phyloP scores from a whole-genome alignment of 1,284 basidiomycete genomes.

The Tilletia walkeri region DNA sequence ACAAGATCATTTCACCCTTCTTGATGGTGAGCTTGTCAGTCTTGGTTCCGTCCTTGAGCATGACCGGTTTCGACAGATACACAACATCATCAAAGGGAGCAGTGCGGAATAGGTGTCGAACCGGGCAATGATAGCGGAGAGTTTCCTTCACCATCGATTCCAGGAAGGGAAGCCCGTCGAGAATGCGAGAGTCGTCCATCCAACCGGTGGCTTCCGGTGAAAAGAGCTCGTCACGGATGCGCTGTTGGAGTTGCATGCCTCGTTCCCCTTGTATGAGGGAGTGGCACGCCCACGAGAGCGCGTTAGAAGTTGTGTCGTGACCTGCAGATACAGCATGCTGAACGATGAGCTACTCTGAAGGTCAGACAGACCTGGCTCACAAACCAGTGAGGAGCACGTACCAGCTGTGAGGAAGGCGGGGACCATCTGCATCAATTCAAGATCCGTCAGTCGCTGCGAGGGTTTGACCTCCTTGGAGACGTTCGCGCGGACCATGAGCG shows the following conservation, averaged over 20 bases:
- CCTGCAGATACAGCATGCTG: constrained; percentile 67
- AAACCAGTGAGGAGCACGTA: not conserved
- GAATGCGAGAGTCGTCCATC: constrained; percentile 22
- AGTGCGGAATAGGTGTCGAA: constrained; percentile 40
- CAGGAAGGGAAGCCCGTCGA: constrained; percentile 36
- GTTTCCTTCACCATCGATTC: constrained; percentile 42
- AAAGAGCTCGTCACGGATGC: constrained; percentile 29
- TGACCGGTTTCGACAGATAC: constrained; percentile 38
- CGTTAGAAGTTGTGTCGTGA: constrained; percentile 75
- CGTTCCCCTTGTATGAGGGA: constrained; percentile 63
- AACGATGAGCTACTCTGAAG: too few species aligned
- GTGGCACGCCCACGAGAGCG: constrained; percentile 72
- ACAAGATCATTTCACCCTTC: constrained; percentile 33
- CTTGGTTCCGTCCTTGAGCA: constrained; percentile 27
- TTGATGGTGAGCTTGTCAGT: constrained; percentile 35
- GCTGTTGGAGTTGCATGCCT: constrained; percentile 64
- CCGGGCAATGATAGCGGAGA: constrained; percentile 42
- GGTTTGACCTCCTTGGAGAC: not conserved
- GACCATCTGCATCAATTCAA: not conserved
- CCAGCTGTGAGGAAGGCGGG: not conserved
- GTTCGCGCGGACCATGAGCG: constrained; percentile 5
- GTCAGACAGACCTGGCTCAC: too few species aligned
- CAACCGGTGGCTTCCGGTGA: constrained; percentile 22
- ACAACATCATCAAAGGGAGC: constrained; percentile 32
- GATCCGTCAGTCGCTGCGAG: not conserved